Evolutionary conservation across 768 basidiomycete genomes (phyloP).

Genomic region (Pleurotus salmoneostramineus): DNA sequence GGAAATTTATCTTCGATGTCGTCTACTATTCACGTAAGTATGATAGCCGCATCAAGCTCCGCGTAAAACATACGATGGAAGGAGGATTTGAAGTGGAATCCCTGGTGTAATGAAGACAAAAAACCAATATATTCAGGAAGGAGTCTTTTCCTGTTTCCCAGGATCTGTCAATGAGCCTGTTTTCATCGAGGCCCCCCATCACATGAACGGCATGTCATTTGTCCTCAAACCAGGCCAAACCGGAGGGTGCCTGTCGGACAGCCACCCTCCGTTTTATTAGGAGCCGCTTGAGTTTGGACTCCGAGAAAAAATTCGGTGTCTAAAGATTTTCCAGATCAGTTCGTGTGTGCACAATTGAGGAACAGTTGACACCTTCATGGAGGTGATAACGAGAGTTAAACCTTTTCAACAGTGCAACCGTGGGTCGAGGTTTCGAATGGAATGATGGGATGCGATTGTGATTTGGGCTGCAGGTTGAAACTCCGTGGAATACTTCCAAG

Average conservation of each 20-base stretch:
- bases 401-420: neutral
- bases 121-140: neutral
- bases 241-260: constrained; percentile 27
- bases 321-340: neutral
- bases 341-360: constrained; percentile 8
- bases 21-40: neutral
- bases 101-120: constrained; percentile 1
- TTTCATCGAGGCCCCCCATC: neutral
- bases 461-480: neutral
- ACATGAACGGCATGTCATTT: constrained; percentile 1
- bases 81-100: neutral
- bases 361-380: neutral
- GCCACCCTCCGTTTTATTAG: constrained; percentile 36
- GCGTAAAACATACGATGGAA: neutral
- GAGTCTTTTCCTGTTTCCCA: neutral
- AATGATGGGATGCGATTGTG: neutral
- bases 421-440: neutral
- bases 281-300: constrained; percentile 20
- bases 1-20: neutral
- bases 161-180: constrained; percentile 6
- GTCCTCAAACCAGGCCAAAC: constrained; percentile 9
- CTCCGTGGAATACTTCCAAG: neutral
- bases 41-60: neutral
- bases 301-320: constrained; percentile 5
- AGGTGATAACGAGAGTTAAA: neutral